phyloP scores from a whole-genome alignment of 352 stramenopile species.

The Phytophthora sojae region DNA sequence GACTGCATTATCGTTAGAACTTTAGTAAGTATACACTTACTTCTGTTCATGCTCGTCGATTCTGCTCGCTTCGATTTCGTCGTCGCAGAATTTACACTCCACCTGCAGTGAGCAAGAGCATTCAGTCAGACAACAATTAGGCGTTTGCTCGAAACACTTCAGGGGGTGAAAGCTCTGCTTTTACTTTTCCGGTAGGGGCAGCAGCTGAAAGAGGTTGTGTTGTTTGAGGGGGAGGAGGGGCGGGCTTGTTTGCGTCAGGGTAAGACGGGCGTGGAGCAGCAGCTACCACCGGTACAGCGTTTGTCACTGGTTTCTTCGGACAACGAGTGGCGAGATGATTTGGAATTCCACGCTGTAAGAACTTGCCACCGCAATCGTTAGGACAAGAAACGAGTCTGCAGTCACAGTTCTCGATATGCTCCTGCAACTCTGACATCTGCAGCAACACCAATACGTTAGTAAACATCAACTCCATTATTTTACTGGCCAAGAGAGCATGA shows the following conservation, averaged over 20 bases:
- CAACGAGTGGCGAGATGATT: conserved; percentile 83
- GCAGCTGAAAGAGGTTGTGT: neutral
- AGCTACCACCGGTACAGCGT: conserved; percentile 2
- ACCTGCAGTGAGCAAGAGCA: conserved; percentile 27
- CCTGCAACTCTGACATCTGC: conserved; percentile 74
- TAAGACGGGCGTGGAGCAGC: conserved; percentile 3
- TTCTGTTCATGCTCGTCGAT: conserved; percentile 72
- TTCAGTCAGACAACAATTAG: neutral
- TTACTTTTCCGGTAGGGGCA: conserved; percentile 23
- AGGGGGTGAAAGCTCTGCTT: neutral
- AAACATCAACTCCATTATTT: neutral
- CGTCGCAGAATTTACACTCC: conserved; percentile 86
- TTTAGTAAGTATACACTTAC: conserved; percentile 29
- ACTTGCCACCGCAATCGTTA: conserved; percentile 82
- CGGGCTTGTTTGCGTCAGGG: conserved; percentile 21
- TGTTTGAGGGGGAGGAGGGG: neutral
- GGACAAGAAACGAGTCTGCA: conserved; percentile 80
- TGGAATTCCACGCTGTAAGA: conserved; percentile 75
- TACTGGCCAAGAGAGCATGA: neutral
- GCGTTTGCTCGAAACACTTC: neutral
- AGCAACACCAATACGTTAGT: neutral
- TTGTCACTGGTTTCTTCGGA: conserved; percentile 41
- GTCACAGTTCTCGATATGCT: conserved; percentile 86
- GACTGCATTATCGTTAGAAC: neutral
- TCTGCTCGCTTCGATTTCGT: conserved; percentile 60